Conservation (phyloP, 305 asterid species). For the Salvia sclarea region DNA sequence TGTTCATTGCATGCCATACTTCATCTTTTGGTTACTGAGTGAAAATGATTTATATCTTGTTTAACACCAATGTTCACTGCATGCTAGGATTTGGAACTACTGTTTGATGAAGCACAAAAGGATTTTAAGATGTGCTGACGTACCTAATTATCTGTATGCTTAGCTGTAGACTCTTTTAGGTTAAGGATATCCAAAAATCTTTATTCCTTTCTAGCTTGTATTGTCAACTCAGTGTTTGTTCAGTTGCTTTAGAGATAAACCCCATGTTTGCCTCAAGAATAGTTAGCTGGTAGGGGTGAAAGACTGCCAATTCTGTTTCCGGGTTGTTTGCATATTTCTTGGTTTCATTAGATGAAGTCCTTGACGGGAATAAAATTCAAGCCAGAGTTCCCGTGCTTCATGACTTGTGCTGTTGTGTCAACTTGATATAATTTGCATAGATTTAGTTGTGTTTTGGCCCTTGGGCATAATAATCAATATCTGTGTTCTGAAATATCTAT, state of each 20-base stretch:
- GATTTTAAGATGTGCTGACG: background rate
- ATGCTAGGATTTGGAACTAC: background rate
- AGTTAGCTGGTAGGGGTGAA: background rate
- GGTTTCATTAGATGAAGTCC: background rate
- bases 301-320: background rate
- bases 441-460: background rate
- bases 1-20: background rate
- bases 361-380: background rate
- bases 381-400: slow-evolving; percentile 3
- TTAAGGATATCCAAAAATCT: background rate
- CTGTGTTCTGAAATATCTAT: slow-evolving; percentile 9
- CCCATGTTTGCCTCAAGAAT: background rate
- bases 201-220: background rate
- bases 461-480: background rate
- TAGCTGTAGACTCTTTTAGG: background rate
- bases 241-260: background rate
- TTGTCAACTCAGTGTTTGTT: background rate
- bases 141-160: background rate
- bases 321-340: slow-evolving; percentile 2
- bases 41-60: background rate
- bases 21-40: background rate
- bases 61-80: background rate
- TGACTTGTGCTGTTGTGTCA: slow-evolving; percentile 4
- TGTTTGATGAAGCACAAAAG: background rate
- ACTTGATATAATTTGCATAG: slow-evolving; percentile 9